Conservation (phyloP, 2,329 filamentous ascomycete species). For the Ophiostoma fasciatum region DNA sequence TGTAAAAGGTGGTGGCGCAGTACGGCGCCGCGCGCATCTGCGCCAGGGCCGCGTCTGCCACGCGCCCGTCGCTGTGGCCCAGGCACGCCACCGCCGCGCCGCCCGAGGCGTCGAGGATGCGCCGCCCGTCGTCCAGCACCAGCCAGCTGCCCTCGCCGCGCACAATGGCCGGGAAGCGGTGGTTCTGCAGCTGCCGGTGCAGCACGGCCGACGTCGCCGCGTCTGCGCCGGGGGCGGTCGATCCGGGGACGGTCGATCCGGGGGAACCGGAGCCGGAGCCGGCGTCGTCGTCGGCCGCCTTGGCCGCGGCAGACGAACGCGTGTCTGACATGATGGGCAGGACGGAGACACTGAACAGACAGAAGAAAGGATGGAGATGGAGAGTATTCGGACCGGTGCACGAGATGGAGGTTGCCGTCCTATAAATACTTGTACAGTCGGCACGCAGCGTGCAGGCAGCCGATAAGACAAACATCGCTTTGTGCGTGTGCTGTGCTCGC, state of each 20-base stretch:
- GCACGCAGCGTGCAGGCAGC: too few relatives aligned
- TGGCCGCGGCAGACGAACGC: too few relatives aligned
- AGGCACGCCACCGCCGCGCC: conserved; percentile 32
- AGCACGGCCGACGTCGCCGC: conserved; percentile 21
- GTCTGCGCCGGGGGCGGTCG: conserved; percentile 14
- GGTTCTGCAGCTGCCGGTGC: conserved; percentile 22
- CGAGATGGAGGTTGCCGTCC: too few relatives aligned
- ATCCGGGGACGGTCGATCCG: conserved; percentile 16
- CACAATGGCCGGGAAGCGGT: conserved; percentile 19
- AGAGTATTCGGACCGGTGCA: too few relatives aligned
- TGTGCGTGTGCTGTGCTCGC: too few relatives aligned
- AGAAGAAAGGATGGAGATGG: too few relatives aligned
- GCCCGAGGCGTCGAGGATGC: conserved; percentile 29
- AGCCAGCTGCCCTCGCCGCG: conserved; percentile 23
- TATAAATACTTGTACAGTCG: too few relatives aligned
- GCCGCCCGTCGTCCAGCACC: conserved; percentile 24
- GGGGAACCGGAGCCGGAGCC: too few relatives aligned
- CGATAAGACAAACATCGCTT: too few relatives aligned
- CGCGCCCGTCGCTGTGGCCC: conserved; percentile 27
- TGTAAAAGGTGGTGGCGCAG: conserved; percentile 28
- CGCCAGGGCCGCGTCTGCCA: conserved; percentile 24
- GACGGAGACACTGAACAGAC: too few relatives aligned
- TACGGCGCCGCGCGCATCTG: conserved; percentile 28
- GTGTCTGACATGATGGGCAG: too few relatives aligned
- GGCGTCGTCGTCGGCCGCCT: too few relatives aligned